Conservation (phyloP, 306 rosid species). For the Carpinus fangiana region DNA sequence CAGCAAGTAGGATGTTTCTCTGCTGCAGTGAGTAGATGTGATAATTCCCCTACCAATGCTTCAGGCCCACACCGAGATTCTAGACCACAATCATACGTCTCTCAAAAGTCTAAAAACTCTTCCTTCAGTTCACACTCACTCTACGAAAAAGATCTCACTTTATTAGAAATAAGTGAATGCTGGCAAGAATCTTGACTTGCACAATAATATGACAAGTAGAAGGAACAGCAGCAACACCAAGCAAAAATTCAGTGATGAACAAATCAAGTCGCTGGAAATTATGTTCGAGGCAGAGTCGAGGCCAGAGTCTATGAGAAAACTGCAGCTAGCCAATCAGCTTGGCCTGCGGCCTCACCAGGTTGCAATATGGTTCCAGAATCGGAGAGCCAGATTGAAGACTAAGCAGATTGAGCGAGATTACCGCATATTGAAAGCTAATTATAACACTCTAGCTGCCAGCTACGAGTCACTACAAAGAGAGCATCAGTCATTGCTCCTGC, state of each 20-base stretch:
- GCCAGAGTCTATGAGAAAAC: slow-evolving; percentile 73
- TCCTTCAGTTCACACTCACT: neutral
- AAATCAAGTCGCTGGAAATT: slow-evolving; percentile 67
- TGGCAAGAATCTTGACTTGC: neutral
- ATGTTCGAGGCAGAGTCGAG: slow-evolving; percentile 75
- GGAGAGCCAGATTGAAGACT: slow-evolving; percentile 88
- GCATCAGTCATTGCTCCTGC: slow-evolving; percentile 56
- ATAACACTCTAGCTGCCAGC: slow-evolving; percentile 53
- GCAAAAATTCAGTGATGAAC: slow-evolving; percentile 81
- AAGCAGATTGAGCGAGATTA: slow-evolving; percentile 75
- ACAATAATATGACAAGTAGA: slow-evolving; percentile 26
- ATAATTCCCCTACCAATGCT: neutral
- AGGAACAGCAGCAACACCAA: slow-evolving; percentile 55
- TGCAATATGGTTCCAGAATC: slow-evolving; percentile 95
- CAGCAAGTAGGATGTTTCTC: neutral
- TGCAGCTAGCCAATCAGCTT: slow-evolving; percentile 72
- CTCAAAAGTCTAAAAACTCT: neutral
- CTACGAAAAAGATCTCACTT: neutral
- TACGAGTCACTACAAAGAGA: slow-evolving; percentile 75
- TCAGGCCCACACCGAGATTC: neutral
- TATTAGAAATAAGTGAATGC: neutral
- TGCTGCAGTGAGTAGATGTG: neutral
- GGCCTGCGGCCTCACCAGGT: slow-evolving; percentile 91
- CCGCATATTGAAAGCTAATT: slow-evolving; percentile 46
- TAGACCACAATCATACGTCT: neutral